phyloP scores from a whole-genome alignment of 768 basidiomycete genomes.

The Boletus insuetus region DNA sequence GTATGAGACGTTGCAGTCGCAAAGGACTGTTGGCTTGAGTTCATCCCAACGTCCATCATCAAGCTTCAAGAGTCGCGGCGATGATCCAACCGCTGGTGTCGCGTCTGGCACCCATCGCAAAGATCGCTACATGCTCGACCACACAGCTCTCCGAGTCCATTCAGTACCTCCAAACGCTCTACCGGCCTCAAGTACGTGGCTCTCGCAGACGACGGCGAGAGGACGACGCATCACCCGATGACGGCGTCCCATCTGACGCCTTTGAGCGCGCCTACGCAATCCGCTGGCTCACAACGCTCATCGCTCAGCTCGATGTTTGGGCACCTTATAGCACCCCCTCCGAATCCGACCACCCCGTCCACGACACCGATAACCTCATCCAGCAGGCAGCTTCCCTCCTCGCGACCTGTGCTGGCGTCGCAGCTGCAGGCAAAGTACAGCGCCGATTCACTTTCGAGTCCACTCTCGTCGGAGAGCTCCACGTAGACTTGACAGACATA shows the following conservation, averaged over 20 bases:
- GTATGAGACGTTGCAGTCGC: neutral
- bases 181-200: slow-evolving; percentile 62
- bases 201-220: slow-evolving; percentile 40
- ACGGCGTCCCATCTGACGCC: slow-evolving; percentile 45
- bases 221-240: neutral
- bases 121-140: slow-evolving; percentile 35
- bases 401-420: slow-evolving; percentile 61
- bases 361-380: slow-evolving; percentile 38
- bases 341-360: neutral
- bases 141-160: slow-evolving; percentile 44
- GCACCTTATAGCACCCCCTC: too few relatives aligned
- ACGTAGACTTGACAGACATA: slow-evolving; percentile 59
- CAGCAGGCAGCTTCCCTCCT: slow-evolving; percentile 58
- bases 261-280: slow-evolving; percentile 72
- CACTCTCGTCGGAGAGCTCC: slow-evolving; percentile 15
- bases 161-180: slow-evolving; percentile 50
- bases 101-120: slow-evolving; percentile 51
- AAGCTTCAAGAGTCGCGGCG: neutral
- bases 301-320: slow-evolving; percentile 38
- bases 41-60: slow-evolving; percentile 10
- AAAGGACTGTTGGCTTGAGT: slow-evolving; percentile 13
- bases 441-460: slow-evolving; percentile 50
- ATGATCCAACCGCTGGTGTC: slow-evolving; percentile 43
- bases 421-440: slow-evolving; percentile 56
- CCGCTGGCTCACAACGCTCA: slow-evolving; percentile 70